Percentiles rank a stretch among this genome's conserved stretches.
These are phyloP conservation scores for Nissolia schottii DNA, from an alignment of 306 rosid genomes.

Conservation along the genomic window DNA sequence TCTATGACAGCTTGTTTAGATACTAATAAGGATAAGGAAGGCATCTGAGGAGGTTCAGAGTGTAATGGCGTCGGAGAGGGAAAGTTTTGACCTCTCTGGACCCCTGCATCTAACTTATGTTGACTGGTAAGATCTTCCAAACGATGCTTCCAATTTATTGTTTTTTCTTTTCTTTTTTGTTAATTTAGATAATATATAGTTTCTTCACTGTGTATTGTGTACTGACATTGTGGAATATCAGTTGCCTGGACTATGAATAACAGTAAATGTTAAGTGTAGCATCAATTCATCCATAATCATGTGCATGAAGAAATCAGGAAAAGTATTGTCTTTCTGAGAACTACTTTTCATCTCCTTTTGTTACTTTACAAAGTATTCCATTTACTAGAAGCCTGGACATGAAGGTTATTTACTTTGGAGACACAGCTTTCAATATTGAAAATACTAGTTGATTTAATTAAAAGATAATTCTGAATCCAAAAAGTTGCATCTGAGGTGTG, in stretches of 20 bases:
- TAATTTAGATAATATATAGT: not conserved
- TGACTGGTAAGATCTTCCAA: constrained; percentile 55
- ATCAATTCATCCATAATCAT: not conserved
- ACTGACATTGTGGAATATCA: not conserved
- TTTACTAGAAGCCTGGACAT: not conserved
- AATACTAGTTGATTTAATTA: not conserved
- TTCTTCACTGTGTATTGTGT: not conserved
- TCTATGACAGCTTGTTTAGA: constrained; percentile 22
- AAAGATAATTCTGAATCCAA: not conserved
- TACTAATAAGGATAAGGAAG: constrained; percentile 31
- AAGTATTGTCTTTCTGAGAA: not conserved
- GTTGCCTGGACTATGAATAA: not conserved
- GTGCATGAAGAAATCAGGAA: not conserved
- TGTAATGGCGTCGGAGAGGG: constrained; percentile 71
- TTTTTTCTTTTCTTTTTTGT: not conserved
- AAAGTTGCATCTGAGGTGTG: not conserved
- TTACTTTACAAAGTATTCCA: not conserved
- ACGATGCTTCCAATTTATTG: not conserved
- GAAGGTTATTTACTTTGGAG: not conserved
- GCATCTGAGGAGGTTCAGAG: not conserved
- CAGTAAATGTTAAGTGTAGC: not conserved
- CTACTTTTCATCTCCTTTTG: not conserved
- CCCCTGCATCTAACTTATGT: constrained; percentile 69
- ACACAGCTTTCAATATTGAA: not conserved
- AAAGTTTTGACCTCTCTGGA: constrained; percentile 66